Percentiles rank a stretch among this genome's conserved stretches.
These are phyloP conservation scores for Talaromyces sp. DNA, from an alignment of 2,329 filamentous ascomycete species.

Conservation along the genomic window DNA sequence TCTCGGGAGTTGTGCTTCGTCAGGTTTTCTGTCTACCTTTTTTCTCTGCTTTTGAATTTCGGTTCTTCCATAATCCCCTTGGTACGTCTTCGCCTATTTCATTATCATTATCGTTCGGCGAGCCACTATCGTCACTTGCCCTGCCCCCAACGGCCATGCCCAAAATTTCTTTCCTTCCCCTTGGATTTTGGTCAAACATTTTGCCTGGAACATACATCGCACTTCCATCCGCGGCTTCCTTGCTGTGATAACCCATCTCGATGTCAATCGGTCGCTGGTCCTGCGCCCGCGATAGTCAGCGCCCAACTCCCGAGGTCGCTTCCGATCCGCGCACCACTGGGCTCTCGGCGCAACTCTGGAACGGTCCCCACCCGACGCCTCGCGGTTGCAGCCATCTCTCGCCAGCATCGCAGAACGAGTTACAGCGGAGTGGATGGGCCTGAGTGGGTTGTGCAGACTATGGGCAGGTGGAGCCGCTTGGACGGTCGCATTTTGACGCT, in stretches of 20 bases:
- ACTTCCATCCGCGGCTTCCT: not conserved
- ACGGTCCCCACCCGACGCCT: not conserved
- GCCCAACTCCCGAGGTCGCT: not conserved
- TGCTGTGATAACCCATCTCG: no score
- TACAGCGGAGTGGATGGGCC: not conserved
- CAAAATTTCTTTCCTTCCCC: no score
- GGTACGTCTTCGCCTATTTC: conserved; percentile 24
- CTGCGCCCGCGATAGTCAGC: not conserved
- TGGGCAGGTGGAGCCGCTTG: conserved; percentile 1
- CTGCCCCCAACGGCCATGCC: no score
- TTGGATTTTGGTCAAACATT: no score
- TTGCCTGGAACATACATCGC: not conserved
- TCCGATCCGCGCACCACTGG: not conserved
- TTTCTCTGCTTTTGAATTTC: conserved; percentile 17
- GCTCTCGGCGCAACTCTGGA: not conserved
- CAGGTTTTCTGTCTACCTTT: conserved; percentile 21
- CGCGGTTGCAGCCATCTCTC: not conserved
- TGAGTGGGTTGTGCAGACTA: not conserved
- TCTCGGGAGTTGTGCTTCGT: conserved; percentile 30
- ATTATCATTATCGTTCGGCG: conserved; percentile 18
- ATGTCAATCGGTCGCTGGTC: not conserved
- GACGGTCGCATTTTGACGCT: conserved; percentile 19
- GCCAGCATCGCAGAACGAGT: not conserved
- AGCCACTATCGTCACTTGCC: not conserved
- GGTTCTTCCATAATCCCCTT: conserved; percentile 23